Evolutionary conservation across 2,329 filamentous ascomycete genomes (phyloP), one percentile per base, ranked within the genome.

Genomic region (Ophiosphaerella herpotricha): DNA sequence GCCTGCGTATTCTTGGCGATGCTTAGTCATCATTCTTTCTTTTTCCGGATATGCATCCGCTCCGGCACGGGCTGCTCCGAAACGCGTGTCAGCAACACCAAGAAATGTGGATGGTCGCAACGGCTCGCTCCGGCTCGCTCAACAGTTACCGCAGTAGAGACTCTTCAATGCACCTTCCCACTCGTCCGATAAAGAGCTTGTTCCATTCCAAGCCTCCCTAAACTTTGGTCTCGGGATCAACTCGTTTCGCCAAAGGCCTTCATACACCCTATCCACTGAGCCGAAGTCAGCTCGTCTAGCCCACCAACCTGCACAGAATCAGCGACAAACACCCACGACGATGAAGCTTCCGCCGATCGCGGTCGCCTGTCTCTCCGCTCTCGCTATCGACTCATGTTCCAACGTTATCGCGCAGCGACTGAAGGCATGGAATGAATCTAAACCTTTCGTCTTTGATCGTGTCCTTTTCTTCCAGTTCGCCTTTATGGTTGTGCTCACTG

Each of bases 401-500:
- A 74, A 74, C 55, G 34, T 73, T 26, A 71, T 72, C 49, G 71
- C 70, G 8, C 70, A 74, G 43, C 59, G 66, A 33, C 58, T 74
- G 16, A 70, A 70, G 50, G 70, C 71, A 33, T 73, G 69, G 64
- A 64, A 58, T 21, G 60, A 68, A 39, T 63, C 55, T 18, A 63
- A 55, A 31, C 68, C 69, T n/a, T 72, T 74, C 54, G 66, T 68
- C 50, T 73, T 74, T 56, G 67, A 73, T 52, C 57, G 59, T 40
- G 60, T 66, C 45, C 67, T 73, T 46, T 74, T 74, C 61, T 58
- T 66, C 47, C 71, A 72, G 48, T 72, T 74, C 50, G 62, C 67
- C 38, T 58, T 90, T 50, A 94, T 88, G 76, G 82, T 86, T 48
- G 67, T 88, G 32, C 68, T 96, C 48, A 87, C 82, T 66, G 87